phyloP scores from a whole-genome alignment of 148 eudicot species.

The Cornus florida region DNA sequence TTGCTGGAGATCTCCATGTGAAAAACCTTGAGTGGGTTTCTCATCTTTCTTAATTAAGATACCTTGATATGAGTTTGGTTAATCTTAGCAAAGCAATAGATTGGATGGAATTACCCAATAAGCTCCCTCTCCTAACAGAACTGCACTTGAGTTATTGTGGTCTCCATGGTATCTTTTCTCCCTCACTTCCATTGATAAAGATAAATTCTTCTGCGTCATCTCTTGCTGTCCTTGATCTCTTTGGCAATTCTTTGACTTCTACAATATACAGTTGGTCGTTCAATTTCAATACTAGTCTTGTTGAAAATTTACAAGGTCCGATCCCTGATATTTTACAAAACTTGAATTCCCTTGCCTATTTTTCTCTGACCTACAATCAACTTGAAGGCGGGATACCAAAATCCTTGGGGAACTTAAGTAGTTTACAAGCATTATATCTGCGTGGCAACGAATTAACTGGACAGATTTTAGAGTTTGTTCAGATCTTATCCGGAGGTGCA shows the following conservation, averaged over 20 bases:
- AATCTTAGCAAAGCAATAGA: neutral
- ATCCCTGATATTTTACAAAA: conserved; percentile 16
- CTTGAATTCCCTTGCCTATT: conserved; percentile 9
- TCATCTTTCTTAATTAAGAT: conserved; percentile 8
- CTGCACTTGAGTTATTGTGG: conserved; percentile 17
- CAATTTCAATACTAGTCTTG: conserved; percentile 24
- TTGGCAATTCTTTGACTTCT: neutral
- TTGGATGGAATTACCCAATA: conserved; percentile 12
- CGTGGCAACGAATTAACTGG: neutral
- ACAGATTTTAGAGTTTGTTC: conserved; percentile 7
- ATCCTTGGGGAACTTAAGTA: neutral
- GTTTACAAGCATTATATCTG: conserved; percentile 7
- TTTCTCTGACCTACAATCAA: neutral
- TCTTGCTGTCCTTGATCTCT: conserved; percentile 7
- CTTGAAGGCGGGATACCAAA: conserved; percentile 14
- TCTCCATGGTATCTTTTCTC: neutral
- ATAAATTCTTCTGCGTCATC: conserved; percentile 9
- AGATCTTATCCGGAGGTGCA: neutral
- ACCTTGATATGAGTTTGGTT: conserved; percentile 10
- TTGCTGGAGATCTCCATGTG: neutral
- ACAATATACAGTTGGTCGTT: conserved; percentile 25
- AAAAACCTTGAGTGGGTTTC: conserved; percentile 16
- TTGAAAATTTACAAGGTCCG: conserved; percentile 1
- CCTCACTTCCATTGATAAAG: conserved; percentile 5
- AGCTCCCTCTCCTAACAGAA: neutral